A percentile compares a stretch with the other conserved stretches of the same genome.
phyloP scores from a whole-genome alignment of 805 yeast genomes.

The Lipomyces sp. region DNA sequence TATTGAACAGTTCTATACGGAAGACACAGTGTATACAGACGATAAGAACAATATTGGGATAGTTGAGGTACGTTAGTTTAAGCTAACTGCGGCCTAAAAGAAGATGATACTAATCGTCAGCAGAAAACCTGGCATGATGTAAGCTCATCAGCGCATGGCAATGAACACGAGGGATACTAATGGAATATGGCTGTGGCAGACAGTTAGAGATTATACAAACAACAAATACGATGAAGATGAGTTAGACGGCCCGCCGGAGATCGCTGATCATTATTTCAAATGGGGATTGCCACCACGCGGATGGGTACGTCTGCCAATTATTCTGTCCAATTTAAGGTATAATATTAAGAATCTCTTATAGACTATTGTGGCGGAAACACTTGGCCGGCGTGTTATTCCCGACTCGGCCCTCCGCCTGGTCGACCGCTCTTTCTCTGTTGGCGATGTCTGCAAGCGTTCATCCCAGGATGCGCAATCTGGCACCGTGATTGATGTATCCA shows the following conservation, averaged over 20 bases:
- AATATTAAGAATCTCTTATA: conserved; percentile 1
- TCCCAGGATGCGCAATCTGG: conserved; percentile 31
- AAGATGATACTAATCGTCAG: not conserved
- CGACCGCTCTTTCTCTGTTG: conserved; percentile 32
- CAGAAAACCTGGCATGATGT: conserved; percentile 38
- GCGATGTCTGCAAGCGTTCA: conserved; percentile 30
- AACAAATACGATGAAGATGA: conserved; percentile 19
- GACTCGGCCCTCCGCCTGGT: conserved; percentile 32
- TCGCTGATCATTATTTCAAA: conserved; percentile 18
- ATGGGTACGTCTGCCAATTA: conserved; percentile 25
- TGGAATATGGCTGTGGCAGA: conserved; percentile 16
- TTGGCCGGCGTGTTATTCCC: conserved; percentile 28
- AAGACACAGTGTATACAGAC: conserved; percentile 33
- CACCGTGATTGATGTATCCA: conserved; percentile 21
- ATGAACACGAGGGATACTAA: not conserved
- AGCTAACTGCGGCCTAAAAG: not conserved
- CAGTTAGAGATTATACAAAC: conserved; percentile 24
- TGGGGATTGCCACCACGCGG: conserved; percentile 36
- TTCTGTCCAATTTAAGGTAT: not conserved
- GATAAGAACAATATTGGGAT: conserved; percentile 25
- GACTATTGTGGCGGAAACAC: conserved; percentile 31
- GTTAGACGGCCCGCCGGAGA: conserved; percentile 33
- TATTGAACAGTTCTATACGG: conserved; percentile 26
- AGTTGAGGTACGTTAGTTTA: conserved; percentile 29
- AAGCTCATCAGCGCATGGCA: conserved; percentile 7